Conservation (phyloP, 2,329 filamentous ascomycete species). For the Beauveria pseudobassiana region DNA sequence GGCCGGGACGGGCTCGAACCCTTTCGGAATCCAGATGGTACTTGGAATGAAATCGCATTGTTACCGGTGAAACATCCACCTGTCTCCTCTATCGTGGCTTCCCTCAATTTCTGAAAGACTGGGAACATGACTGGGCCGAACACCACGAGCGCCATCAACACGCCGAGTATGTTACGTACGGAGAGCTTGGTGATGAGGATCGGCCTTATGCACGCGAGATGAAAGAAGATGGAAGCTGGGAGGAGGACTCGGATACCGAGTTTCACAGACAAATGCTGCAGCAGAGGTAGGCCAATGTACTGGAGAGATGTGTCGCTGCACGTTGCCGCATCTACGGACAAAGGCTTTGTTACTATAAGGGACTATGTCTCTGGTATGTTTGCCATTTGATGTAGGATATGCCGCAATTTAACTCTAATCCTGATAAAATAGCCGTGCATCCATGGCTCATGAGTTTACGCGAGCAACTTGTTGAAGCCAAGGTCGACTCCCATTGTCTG, state of each 20-base stretch:
- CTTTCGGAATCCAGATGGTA: conserved; percentile 10
- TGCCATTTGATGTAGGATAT: not conserved
- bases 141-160: conserved; percentile 16
- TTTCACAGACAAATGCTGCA: conserved; percentile 20
- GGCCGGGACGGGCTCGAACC: not conserved
- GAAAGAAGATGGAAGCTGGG: conserved; percentile 18
- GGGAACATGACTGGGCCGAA: conserved; percentile 18
- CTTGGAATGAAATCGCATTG: conserved; percentile 21
- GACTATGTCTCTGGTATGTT: conserved; percentile 16
- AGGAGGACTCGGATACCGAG: conserved; percentile 19
- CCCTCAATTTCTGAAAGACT: conserved; percentile 16
- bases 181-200: conserved; percentile 15
- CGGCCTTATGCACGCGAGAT: conserved; percentile 14
- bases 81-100: conserved; percentile 19
- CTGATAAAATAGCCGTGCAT: no score
- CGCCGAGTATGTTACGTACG: conserved; percentile 16
- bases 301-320: conserved; percentile 16
- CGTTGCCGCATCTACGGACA: conserved; percentile 17
- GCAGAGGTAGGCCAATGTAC: conserved; percentile 17
- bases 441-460: no score
- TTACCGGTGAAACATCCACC: conserved; percentile 20
- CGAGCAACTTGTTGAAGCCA: not conserved
- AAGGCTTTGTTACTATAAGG: conserved; percentile 18
- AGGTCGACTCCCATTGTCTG: not conserved
- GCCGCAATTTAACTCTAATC: not conserved